phyloP scores from a whole-genome alignment of 441 rosid genomes.

The Arabidopsis lyrata region DNA sequence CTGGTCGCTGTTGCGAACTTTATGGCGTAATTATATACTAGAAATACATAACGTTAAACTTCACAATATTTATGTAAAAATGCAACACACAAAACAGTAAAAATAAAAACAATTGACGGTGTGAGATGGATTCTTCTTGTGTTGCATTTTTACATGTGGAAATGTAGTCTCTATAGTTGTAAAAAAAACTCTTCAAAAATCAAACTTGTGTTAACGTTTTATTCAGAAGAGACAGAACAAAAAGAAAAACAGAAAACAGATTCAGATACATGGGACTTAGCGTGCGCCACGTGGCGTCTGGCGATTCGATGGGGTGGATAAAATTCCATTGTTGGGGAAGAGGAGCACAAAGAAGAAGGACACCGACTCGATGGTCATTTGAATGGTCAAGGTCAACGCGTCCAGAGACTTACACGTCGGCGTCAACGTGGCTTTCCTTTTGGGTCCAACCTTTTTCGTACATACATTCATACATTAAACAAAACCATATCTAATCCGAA shows the following conservation, averaged over 20 bases:
- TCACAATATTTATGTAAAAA: too few relatives aligned
- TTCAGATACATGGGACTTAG: slow-evolving; percentile 34
- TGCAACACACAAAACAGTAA: too few relatives aligned
- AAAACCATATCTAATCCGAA: slow-evolving; percentile 30
- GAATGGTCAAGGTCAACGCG: slow-evolving; percentile 47
- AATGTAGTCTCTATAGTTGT: background rate
- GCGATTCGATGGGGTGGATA: slow-evolving; percentile 32
- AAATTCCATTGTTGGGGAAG: slow-evolving; percentile 41
- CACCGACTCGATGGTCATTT: slow-evolving; percentile 33
- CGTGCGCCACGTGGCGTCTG: slow-evolving; percentile 35
- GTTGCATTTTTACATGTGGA: slow-evolving; percentile 28
- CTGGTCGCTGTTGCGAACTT: slow-evolving; percentile 37
- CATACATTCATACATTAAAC: slow-evolving; percentile 5
- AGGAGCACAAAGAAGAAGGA: slow-evolving; percentile 4
- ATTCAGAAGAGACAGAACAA: slow-evolving; percentile 14
- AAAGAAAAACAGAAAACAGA: slow-evolving; percentile 20
- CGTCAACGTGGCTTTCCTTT: slow-evolving; percentile 34
- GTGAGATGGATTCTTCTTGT: slow-evolving; percentile 2
- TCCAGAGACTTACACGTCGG: slow-evolving; percentile 41
- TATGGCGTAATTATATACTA: background rate
- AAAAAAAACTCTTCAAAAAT: background rate
- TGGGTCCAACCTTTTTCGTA: slow-evolving; percentile 24
- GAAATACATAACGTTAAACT: slow-evolving; percentile 1
- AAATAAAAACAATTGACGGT: background rate
- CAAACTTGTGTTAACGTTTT: slow-evolving; percentile 18